Evolutionary conservation across 2,329 filamentous ascomycete species (phyloP).

Genomic region (Verticillium longisporum): DNA sequence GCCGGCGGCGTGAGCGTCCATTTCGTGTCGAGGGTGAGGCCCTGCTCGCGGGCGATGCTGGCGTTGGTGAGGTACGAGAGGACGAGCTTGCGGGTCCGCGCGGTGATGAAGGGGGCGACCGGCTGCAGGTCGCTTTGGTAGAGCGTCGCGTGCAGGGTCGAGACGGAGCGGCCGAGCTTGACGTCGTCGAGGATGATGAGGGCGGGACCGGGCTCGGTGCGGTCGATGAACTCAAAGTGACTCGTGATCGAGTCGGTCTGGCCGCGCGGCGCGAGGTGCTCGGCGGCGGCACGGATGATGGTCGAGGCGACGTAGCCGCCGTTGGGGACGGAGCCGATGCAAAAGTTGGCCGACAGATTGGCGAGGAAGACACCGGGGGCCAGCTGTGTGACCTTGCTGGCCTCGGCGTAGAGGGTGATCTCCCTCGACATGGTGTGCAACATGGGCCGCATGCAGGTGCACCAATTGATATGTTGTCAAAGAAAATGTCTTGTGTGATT

Average conservation of each 20-base stretch:
- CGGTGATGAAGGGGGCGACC: constrained; percentile 26
- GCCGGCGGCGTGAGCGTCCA: constrained; percentile 10
- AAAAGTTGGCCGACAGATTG: constrained; percentile 14
- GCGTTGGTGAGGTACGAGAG: constrained; percentile 33
- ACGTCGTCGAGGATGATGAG: constrained; percentile 30
- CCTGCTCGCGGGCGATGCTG: constrained; percentile 21
- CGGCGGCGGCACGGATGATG: constrained; percentile 26
- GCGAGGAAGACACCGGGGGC: constrained; percentile 15
- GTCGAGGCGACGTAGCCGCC: constrained; percentile 37
- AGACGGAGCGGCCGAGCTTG: constrained; percentile 32
- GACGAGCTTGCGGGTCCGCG: constrained; percentile 21
- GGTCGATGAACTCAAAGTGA: constrained; percentile 33
- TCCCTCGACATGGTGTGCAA: not conserved
- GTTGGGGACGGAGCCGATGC: constrained; percentile 32
- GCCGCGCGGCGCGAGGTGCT: constrained; percentile 22
- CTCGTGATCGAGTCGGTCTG: constrained; percentile 31
- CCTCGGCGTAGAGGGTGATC: constrained; percentile 13
- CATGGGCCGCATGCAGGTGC: not conserved
- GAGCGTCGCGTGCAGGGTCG: constrained; percentile 33
- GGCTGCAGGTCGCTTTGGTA: constrained; percentile 28
- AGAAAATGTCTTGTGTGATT: too few relatives aligned
- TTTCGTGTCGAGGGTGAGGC: constrained; percentile 13
- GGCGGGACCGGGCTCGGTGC: constrained; percentile 28
- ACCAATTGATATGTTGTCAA: too few relatives aligned
- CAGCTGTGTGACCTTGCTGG: constrained; percentile 14